Percentiles rank a stretch among this genome's conserved stretches.
These are phyloP conservation scores for Graphilbum sp. DNA, from an alignment of 2,329 filamentous ascomycete genomes.

Conservation along the genomic window DNA sequence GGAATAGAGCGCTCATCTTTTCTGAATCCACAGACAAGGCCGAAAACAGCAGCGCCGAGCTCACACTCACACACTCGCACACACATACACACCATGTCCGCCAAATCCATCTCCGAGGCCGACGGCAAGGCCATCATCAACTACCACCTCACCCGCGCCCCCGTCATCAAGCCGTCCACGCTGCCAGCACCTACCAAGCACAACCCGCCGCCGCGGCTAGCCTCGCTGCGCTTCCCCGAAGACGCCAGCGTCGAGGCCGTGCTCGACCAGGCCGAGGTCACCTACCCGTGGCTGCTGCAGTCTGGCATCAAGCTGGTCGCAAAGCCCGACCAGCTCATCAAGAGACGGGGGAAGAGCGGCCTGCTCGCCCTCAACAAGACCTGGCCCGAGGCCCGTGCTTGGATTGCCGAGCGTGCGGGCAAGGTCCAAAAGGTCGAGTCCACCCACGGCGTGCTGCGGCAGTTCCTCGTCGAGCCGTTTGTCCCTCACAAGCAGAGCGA, in stretches of 20 bases:
- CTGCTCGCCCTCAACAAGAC: slow-evolving; percentile 93
- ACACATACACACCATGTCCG: slow-evolving; percentile 45
- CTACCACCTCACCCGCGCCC: slow-evolving; percentile 97
- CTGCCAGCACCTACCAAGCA: slow-evolving; percentile 71
- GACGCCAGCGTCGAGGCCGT: slow-evolving; percentile 69
- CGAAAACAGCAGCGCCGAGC: too few relatives aligned
- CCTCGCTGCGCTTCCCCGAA: slow-evolving; percentile 83
- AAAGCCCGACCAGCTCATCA: slow-evolving; percentile 99
- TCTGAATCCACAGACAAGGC: too few relatives aligned
- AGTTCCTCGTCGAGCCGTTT: slow-evolving; percentile 97
- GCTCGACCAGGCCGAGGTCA: slow-evolving; percentile 88
- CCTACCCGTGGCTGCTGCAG: slow-evolving; percentile 87
- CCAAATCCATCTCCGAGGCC: slow-evolving; percentile 96
- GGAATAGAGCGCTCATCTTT: too few relatives aligned
- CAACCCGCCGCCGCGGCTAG: slow-evolving; percentile 83
- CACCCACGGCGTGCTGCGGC: slow-evolving; percentile 71
- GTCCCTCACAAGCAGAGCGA: slow-evolving; percentile 89
- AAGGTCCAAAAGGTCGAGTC: slow-evolving; percentile 91
- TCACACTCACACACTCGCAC: not conserved
- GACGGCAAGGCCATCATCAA: slow-evolving; percentile 99
- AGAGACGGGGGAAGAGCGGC: slow-evolving; percentile 97
- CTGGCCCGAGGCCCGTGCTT: slow-evolving; percentile 85
- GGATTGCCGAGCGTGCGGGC: slow-evolving; percentile 82
- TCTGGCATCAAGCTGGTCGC: slow-evolving; percentile 84
- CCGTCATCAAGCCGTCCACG: slow-evolving; percentile 95